Evolutionary conservation across 805 yeast species (phyloP).

Genomic region (Blastobotrys robertii): DNA sequence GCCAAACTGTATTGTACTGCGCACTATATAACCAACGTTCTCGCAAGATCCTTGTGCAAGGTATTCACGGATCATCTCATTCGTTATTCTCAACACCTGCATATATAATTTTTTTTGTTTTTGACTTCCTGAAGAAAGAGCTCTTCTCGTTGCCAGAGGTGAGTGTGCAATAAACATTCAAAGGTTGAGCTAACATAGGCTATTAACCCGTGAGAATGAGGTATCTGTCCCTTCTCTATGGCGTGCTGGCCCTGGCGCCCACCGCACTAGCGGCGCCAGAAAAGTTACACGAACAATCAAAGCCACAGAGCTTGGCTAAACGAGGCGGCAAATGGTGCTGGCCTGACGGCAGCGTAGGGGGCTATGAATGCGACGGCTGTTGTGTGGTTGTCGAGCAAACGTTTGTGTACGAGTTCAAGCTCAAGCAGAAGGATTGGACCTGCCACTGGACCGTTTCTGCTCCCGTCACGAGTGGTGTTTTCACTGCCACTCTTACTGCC

Average conservation of each 20-base stretch:
- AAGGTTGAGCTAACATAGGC: neutral
- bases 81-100: neutral
- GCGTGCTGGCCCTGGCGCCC: slow-evolving; percentile 6
- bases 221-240: slow-evolving; percentile 6
- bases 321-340: slow-evolving; percentile 21
- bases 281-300: too few species aligned
- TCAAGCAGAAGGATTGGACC: slow-evolving; percentile 6
- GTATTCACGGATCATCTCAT: neutral
- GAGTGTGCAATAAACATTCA: neutral
- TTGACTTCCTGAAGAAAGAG: neutral
- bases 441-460: slow-evolving; percentile 20
- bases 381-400: slow-evolving; percentile 20
- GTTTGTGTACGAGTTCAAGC: slow-evolving; percentile 17
- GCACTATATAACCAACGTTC: too few species aligned
- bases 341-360: slow-evolving; percentile 14
- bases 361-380: slow-evolving; percentile 23
- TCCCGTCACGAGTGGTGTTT: slow-evolving; percentile 13
- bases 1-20: too few species aligned
- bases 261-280: too few species aligned
- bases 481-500: slow-evolving; percentile 18
- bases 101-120: neutral
- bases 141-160: neutral
- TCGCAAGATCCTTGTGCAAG: too few species aligned
- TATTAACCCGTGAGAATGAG: neutral
- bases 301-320: neutral